Base-by-base conservation (phyloP, 2,329 filamentous ascomycete species). In the Colletotrichum sansevieriae region DNA sequence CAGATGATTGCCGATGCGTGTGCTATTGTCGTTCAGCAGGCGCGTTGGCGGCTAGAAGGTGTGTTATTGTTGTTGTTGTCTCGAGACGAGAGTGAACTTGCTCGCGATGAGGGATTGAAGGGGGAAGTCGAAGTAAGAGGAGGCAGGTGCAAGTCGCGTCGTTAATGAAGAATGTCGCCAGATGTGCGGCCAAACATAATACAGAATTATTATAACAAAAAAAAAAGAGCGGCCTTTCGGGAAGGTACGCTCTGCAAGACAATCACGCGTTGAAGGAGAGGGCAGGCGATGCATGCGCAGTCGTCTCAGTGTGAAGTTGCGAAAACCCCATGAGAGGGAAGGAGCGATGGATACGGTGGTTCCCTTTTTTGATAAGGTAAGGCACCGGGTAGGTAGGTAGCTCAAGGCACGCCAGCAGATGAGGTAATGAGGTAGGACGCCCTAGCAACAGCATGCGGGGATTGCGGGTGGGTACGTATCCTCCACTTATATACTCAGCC, bases 311-410 rank as follows among this genome's bases (percentile, higher is more conserved):
- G 22, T 25, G 33, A 59, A 65, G 43, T 51, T 44, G 43, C 25
- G 35, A 57, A 56, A 61, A 47, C 39, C 39, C 56, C 63, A 47
- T 47, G 37, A n/a, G 25, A 51, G n/a, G 54, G 9, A 22, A 43
- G 58, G 35, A n/a, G 35, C 37, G 43, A 63, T 49, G 64, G 22
- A 49, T 39, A 39, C 39, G 13, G 25, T 35, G 43, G 39, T 55
- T 51, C 18, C 8, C 6, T 29, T 29, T 29, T 29, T 29, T 9
- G 25, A 22, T 22, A 22, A 22, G 4, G 25, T 5, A 25, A 52
- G 35, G 35, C 12, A 39, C 35, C 35, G 12, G 2, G 22, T 18
- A 35, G 49, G 35, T 37, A 37, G 9, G 35, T 39, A 39, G 35
- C 35, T 39, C 2, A 12, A 39, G 35, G 35, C 35, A 10, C 35